Evolutionary conservation across 2,329 filamentous ascomycete species (phyloP).

Genomic region (Scortechinia acanthostroma): DNA sequence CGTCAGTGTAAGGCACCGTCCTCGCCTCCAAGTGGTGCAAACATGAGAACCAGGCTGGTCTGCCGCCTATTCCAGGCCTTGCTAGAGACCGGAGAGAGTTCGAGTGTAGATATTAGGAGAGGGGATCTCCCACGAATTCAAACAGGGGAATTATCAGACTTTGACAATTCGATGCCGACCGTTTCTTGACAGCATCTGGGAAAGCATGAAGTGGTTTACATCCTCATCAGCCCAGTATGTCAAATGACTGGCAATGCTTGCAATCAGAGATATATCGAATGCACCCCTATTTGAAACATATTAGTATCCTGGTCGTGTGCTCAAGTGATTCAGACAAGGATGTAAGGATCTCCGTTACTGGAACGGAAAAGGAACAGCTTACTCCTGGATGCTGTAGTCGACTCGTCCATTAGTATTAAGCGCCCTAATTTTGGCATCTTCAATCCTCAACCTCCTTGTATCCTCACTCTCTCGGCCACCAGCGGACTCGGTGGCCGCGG

Average conservation of each 20-base stretch:
- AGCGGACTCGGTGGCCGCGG: not conserved
- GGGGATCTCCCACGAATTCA: too few species aligned
- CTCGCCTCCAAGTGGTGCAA: too few species aligned
- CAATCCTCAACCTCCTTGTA: not conserved
- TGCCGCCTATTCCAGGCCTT: too few species aligned
- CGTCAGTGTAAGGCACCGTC: too few species aligned
- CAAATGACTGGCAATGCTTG: not conserved
- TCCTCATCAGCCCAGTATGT: conserved; percentile 2
- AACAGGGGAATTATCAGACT: too few species aligned
- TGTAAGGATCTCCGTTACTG: too few species aligned
- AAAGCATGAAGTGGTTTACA: conserved; percentile 1
- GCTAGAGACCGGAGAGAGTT: too few species aligned
- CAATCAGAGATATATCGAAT: conserved; percentile 1
- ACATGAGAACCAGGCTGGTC: too few species aligned
- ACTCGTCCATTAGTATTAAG: not conserved
- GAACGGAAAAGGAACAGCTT: too few species aligned
- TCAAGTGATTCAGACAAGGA: too few species aligned
- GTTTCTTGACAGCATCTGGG: not conserved
- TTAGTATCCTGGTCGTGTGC: too few species aligned
- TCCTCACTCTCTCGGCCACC: not conserved
- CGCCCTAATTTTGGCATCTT: not conserved
- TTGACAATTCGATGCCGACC: not conserved
- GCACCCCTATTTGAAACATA: not conserved
- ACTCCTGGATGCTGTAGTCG: conserved; percentile 1
- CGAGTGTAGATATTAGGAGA: too few species aligned